Evolutionary conservation across 2,329 filamentous ascomycete genomes (phyloP), one percentile per base, ranked within the genome.

Genomic region (Nothomitra cinnamomea): DNA sequence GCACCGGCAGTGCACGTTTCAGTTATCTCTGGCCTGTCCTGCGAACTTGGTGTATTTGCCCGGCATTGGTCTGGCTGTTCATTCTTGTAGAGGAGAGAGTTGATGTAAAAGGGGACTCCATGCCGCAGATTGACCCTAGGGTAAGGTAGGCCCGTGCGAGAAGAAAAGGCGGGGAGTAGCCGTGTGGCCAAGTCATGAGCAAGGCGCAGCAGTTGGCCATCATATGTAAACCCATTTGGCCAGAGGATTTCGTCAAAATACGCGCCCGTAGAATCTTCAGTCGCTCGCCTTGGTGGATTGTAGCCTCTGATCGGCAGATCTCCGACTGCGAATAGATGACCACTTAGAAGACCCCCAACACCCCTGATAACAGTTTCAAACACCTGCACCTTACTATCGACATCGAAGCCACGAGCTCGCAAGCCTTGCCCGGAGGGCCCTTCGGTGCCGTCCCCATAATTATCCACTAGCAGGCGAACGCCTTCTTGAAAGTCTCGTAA

Each of bases 281-380:
- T 19, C 25, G 45, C 25, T 19, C 7, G 45, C 24, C n/a, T 5
- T 52, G 21, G 13, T 2, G 86, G 79, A 1, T 77, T 63, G 64
- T 95, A 95, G 38, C 85, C 84, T 13, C 74, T 72, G 54, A 96
- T 95, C 0, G 92, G 92, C 54, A 98, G 69, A 55, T 94, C 88
- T 35, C 89, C 92, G 21, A 88, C 75, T 12, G 92, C 90, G 65
- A 98, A 98, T 42, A 95, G 71, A 69, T 98, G 92, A 1, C 90
- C 88, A 62, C 89, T 95, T 58, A 98, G 70, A 54, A 98, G 72
- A 0, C 92, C 92, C 13, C 92, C 92, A 47, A 94, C 78, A 15
- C 90, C 92, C 55, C 92, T 78, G 60, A 98, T 98, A 36, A 95
- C 90, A 0, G 90, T 96, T 71, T 98, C 92, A 63, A 98, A 98